Conservation (phyloP, 352 stramenopile species). For the Phytophthora aleatoria region DNA sequence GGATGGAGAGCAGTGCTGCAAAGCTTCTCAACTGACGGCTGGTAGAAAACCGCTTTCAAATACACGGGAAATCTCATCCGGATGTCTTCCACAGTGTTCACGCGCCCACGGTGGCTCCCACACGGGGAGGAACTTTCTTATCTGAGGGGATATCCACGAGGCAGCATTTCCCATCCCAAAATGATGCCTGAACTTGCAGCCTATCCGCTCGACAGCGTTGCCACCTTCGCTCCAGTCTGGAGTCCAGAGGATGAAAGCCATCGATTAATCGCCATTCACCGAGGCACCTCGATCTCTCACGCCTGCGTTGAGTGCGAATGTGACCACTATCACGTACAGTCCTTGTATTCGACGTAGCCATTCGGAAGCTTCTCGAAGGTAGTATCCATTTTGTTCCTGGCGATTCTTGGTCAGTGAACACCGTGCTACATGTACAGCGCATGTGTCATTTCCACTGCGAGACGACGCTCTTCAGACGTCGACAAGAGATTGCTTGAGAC, state of each 20-base stretch:
- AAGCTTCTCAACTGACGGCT: conserved; percentile 13
- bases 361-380: too few species aligned
- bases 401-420: neutral
- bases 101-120: too few species aligned
- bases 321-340: neutral
- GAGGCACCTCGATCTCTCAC: conserved; percentile 1
- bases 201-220: conserved; percentile 21
- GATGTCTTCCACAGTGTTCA: conserved; percentile 6
- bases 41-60: neutral
- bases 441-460: neutral
- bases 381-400: too few species aligned
- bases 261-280: conserved; percentile 17
- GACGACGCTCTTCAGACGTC: conserved; percentile 6
- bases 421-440: too few species aligned
- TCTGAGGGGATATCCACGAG: neutral
- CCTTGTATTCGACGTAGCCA: neutral
- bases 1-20: conserved; percentile 6
- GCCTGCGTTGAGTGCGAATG: neutral
- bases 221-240: conserved; percentile 1
- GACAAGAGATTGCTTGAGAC: conserved; percentile 13
- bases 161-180: conserved; percentile 19
- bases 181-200: conserved; percentile 6
- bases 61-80: conserved; percentile 17
- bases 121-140: too few species aligned
- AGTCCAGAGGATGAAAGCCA: conserved; percentile 1